A percentile compares a stretch with the other conserved stretches of the same genome.
Conservation (phyloP, 139 green algal species). For the Ostreobium quekettii region DNA sequence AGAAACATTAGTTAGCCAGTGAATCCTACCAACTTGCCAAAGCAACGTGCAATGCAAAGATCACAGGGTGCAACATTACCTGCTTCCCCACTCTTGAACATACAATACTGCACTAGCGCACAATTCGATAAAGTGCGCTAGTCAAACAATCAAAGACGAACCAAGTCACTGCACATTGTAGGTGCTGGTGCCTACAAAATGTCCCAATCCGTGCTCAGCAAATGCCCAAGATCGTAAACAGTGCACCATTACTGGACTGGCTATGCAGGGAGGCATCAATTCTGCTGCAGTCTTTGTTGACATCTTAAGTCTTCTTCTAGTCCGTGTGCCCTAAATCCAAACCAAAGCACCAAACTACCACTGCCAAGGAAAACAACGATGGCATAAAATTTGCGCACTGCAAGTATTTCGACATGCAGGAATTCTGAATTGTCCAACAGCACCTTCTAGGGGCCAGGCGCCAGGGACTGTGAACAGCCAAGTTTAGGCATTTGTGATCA, state of each 20-base stretch:
- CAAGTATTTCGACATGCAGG: too few relatives aligned
- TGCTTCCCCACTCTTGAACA: constrained; percentile 4
- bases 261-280: not conserved
- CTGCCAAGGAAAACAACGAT: too few relatives aligned
- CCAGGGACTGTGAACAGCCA: not conserved
- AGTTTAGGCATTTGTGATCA: not conserved
- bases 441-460: not conserved
- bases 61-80: not conserved
- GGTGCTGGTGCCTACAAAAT: constrained; percentile 1
- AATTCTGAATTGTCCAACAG: not conserved
- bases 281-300: too few relatives aligned
- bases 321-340: too few relatives aligned
- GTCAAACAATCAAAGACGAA: not conserved
- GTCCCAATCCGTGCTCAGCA: not conserved
- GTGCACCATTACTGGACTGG: not conserved
- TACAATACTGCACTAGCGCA: not conserved
- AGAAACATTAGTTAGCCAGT: constrained; percentile 11
- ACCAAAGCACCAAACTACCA: too few relatives aligned
- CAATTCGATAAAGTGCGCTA: not conserved
- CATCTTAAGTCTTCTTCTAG: too few relatives aligned
- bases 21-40: not conserved
- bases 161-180: not conserved
- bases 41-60: not conserved
- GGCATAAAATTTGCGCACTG: too few relatives aligned
- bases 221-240: not conserved